A percentile compares a stretch with the other conserved stretches of the same genome.
These are phyloP conservation scores for Crithidia brevicula DNA, from an alignment of 208 protist species.

Conservation along the genomic window DNA sequence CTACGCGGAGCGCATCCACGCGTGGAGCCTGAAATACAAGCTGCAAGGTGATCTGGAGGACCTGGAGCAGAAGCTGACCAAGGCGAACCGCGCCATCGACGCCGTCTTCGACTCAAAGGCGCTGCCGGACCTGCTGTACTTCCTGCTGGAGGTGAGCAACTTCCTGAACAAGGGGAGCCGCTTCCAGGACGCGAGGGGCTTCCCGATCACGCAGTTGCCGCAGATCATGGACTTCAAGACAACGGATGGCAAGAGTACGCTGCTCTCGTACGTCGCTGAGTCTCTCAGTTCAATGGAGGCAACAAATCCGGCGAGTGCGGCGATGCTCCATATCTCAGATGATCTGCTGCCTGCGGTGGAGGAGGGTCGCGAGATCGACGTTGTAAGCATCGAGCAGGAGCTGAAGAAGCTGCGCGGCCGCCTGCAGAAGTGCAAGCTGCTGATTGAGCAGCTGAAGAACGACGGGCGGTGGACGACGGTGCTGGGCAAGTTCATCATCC, in stretches of 20 bases:
- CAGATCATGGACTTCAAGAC: slow-evolving; percentile 73
- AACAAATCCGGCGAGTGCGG: slow-evolving; percentile 33
- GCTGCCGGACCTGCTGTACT: slow-evolving; percentile 62
- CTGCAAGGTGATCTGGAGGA: slow-evolving; percentile 55
- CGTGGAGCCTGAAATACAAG: slow-evolving; percentile 73
- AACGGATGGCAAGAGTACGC: slow-evolving; percentile 61
- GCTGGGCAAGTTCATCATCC: slow-evolving; percentile 69
- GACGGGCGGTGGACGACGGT: slow-evolving; percentile 62
- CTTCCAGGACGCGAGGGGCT: slow-evolving; percentile 73
- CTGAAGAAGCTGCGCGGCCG: slow-evolving; percentile 44
- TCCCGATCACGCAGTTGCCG: slow-evolving; percentile 73
- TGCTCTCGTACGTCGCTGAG: slow-evolving; percentile 64
- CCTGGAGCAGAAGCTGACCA: slow-evolving; percentile 54
- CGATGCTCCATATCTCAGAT: slow-evolving; percentile 42
- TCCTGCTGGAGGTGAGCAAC: slow-evolving; percentile 73
- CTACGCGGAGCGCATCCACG: slow-evolving; percentile 73
- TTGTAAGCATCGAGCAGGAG: slow-evolving; percentile 59
- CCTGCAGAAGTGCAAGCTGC: slow-evolving; percentile 49
- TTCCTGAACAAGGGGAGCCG: slow-evolving; percentile 80
- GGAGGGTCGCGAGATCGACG: slow-evolving; percentile 54
- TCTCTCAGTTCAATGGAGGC: slow-evolving; percentile 22
- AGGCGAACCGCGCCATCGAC: slow-evolving; percentile 36
- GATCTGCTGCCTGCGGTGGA: slow-evolving; percentile 70
- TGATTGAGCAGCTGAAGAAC: slow-evolving; percentile 53
- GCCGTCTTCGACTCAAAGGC: slow-evolving; percentile 51